Evolutionary conservation across 2,329 filamentous ascomycete genomes (phyloP), one percentile per base, ranked within the genome.

Genomic region (Davidsoniella virescens): DNA sequence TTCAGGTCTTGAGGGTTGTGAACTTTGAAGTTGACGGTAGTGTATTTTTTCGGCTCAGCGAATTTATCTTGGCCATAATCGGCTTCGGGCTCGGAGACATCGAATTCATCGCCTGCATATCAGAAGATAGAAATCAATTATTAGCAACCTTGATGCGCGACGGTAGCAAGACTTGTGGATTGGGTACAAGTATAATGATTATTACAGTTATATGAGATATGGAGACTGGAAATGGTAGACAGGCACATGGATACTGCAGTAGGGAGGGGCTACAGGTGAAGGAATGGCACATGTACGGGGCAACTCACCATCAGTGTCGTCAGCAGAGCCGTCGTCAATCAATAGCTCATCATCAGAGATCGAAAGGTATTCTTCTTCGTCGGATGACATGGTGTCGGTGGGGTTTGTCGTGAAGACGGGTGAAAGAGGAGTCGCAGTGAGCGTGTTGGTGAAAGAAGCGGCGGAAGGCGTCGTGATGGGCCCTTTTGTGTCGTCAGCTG

Each of bases 291-390:
- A 12, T 16, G 16, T 8, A 7, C 14, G 16, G 25, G 29, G 18
- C 42, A 9, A 33, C 29, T 29, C 33, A 51, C 51, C 36, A 20
- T 46, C 51, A 20, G 47, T 29, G 18, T 50, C 47, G 20, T 47
- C 44, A 16, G 33, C 48, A 44, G 42, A 50, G 18, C 47, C 48
- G 6, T 50, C 47, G 54, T 87, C 84, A 55, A 83, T 75, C 64
- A 82, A 73, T 54, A 86, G 76, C 56, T 84, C 81, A 50, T 82
- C 80, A 40, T 81, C 82, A 61, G 84, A 94, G 40, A 81, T 72
- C 61, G 80, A 79, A 59, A 84, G 93, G 75, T 92, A 83, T 65
- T 88, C 88, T 54, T 95, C 90, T 61, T 95, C 87, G 59, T 96
- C 90, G 7, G 88, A 95, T 68, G 94, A 87, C 88, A 95, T 95